Conservation (phyloP, 2,329 filamentous ascomycete genomes). For the Colletotrichum coccodes region DNA sequence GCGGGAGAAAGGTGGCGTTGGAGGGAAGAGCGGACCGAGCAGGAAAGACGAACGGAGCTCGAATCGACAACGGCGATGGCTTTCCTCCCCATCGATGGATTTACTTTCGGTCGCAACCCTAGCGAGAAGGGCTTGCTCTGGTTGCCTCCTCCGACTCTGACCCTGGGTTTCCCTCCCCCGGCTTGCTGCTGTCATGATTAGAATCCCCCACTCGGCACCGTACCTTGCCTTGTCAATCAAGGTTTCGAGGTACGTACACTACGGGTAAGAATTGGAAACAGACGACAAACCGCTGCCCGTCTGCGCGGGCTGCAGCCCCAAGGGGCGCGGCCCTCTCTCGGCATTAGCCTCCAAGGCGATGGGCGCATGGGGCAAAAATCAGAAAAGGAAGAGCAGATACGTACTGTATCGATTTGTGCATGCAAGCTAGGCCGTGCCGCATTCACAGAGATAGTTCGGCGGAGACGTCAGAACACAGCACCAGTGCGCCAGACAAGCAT, state of each 20-base stretch:
- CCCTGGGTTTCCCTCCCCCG: background rate
- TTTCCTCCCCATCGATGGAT: background rate
- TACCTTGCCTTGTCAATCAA: slow-evolving; percentile 26
- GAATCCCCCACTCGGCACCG: slow-evolving; percentile 30
- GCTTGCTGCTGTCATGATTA: slow-evolving; percentile 21
- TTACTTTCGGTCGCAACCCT: background rate
- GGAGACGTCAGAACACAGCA: slow-evolving; percentile 26
- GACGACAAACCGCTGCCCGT: slow-evolving; percentile 30
- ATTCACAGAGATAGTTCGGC: slow-evolving; percentile 24
- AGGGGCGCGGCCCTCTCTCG: slow-evolving; percentile 33
- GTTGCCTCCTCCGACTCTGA: background rate
- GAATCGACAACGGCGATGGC: slow-evolving; percentile 3
- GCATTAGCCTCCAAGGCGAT: slow-evolving; percentile 31
- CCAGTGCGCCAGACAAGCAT: slow-evolving; percentile 3
- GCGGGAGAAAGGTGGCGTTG: background rate
- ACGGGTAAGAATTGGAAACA: slow-evolving; percentile 33
- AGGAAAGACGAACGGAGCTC: slow-evolving; percentile 5
- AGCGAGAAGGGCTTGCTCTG: background rate
- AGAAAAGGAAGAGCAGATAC: slow-evolving; percentile 2
- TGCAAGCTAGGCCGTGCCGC: slow-evolving; percentile 20
- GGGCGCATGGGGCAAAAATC: slow-evolving; percentile 29
- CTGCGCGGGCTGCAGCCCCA: slow-evolving; percentile 31
- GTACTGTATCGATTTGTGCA: slow-evolving; percentile 26
- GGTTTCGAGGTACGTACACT: slow-evolving; percentile 27
- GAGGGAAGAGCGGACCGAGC: background rate